Evolutionary conservation across 306 rosid species (phyloP), one percentile per base, ranked within the genome.

Genomic region (Citrullus amarus): DNA sequence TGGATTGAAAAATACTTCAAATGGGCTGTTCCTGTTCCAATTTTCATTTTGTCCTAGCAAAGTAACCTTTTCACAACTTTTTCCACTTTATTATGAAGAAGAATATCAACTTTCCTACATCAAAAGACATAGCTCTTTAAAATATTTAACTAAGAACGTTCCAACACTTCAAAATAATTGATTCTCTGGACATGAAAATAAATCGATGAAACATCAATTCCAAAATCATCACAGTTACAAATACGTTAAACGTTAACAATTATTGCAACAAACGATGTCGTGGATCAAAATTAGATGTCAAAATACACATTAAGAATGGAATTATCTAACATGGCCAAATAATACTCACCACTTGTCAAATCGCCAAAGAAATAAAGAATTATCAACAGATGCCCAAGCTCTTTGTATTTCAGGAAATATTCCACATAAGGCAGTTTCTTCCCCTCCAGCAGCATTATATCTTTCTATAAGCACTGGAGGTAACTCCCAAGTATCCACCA

Each of bases 351-450:
- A 88, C 91, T 92, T 95, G 79, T 95, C 93, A 56, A 95, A 91
- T 81, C 96, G 98, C 98, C 98, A 95, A 53, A 95, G 96, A 85
- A 92, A 95, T 85, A 95, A 86, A 65, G 97, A 88, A 79, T 89
- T 95, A 79, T 95, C 97, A 22, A 95, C 96, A 4, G 97, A 89
- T 4, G 98, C 98, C 98, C 98, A 95, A 2, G 98, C 98, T 82
- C 98, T 85, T 28, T 90, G 89, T 63, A 95, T 92, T 86, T 95
- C 97, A 0, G 97, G 97, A 84, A 95, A 95, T 78, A 95, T 92
- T 82, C 98, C 97, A 83, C 98, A 91, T 81, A 92, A 88, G 17
- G 97, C 94, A 77, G 97, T 95, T 77, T 97, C 98, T 83, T 95
- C 98, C 81, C 98, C 97, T 41, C 97, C 97, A 65, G 97, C 93